Base-by-base conservation (phyloP, 257 asterid genomes). In the Nicotiana paniculata region DNA sequence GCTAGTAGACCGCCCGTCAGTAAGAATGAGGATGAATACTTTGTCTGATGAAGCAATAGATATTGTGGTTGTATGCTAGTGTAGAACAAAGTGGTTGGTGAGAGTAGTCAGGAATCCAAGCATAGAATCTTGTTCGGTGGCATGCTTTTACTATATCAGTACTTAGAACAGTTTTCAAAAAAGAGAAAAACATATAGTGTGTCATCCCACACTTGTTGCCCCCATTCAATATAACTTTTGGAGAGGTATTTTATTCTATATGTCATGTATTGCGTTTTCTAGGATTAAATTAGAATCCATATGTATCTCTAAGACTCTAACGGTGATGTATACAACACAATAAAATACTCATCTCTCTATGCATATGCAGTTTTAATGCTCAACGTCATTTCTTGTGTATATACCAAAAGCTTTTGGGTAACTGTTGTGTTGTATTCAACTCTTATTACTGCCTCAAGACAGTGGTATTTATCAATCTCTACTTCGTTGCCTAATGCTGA, bases 381-480 rank as follows among this genome's bases (percentile, higher is more conserved):
- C 4, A 1, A 6, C 16, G 59, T 26, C 58, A 26, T 54, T 39
- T 26, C 33, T 24, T 43, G 48, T 82, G 17, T 18, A 26, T 61
- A 30, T 26, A 16, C 17, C 53, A 81, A 39, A 77, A 18, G 37
- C 35, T 63, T 24, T 84, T 28, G 39, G 21, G 15, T 75, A 37
- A n/a, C 88, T 18, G 66, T 84, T 59, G 61, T 59, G 59, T 68
- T 35, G 26, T 33, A 30, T 35, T 63, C 85, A 82, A 15, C 74
- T 66, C 81, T 83, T 82, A 33, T 77, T 72, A 87, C 59, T 83
- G 83, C 86, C 24, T 21, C 24, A 21, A 21, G 24, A 21, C 24
- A 21, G 24, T 21, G 24, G 24, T 21, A 21, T 21, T 21, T 21
- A 21, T 21, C 24, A 21, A 21, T 21, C 24, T 21, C 24, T 21